Conservation (phyloP, 2,329 filamentous ascomycete genomes). For the Trichoderma pleuroti region DNA sequence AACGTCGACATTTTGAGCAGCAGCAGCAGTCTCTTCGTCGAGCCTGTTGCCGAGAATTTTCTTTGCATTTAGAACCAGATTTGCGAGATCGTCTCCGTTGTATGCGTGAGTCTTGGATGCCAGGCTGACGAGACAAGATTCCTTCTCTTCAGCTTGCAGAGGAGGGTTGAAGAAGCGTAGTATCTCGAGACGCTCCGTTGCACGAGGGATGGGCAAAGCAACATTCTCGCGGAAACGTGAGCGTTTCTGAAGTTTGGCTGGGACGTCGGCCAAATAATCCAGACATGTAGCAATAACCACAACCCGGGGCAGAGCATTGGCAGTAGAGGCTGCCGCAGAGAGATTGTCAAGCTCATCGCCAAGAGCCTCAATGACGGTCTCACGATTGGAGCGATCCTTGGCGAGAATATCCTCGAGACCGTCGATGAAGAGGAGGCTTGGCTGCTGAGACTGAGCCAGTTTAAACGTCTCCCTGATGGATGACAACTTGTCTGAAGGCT, state of each 20-base stretch:
- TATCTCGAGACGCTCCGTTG: constrained; percentile 68
- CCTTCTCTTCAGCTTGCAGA: constrained; percentile 45
- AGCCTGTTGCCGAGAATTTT: constrained; percentile 28
- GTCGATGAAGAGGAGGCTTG: constrained; percentile 77
- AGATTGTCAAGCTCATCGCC: constrained; percentile 56
- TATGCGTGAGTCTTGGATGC: constrained; percentile 82
- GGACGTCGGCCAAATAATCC: constrained; percentile 69
- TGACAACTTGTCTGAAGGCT: constrained; percentile 52
- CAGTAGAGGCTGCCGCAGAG: constrained; percentile 36
- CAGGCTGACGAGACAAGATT: constrained; percentile 55
- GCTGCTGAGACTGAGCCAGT: constrained; percentile 64
- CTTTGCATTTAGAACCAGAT: constrained; percentile 48
- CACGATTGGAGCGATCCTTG: constrained; percentile 52
- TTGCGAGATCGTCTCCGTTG: constrained; percentile 72
- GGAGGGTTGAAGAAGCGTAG: constrained; percentile 56
- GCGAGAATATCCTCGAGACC: constrained; percentile 67
- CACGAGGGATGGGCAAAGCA: constrained; percentile 73
- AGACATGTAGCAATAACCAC: constrained; percentile 70
- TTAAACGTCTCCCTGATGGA: constrained; percentile 66
- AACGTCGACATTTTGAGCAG: not conserved
- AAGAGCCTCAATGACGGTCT: constrained; percentile 49
- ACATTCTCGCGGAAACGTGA: constrained; percentile 66
- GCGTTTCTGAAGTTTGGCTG: constrained; percentile 61
- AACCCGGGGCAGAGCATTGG: constrained; percentile 50
- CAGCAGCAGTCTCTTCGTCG: constrained; percentile 21